Evolutionary conservation across 2,329 filamentous ascomycete species (phyloP).

Genomic region (Curvularia hawaiiensis): DNA sequence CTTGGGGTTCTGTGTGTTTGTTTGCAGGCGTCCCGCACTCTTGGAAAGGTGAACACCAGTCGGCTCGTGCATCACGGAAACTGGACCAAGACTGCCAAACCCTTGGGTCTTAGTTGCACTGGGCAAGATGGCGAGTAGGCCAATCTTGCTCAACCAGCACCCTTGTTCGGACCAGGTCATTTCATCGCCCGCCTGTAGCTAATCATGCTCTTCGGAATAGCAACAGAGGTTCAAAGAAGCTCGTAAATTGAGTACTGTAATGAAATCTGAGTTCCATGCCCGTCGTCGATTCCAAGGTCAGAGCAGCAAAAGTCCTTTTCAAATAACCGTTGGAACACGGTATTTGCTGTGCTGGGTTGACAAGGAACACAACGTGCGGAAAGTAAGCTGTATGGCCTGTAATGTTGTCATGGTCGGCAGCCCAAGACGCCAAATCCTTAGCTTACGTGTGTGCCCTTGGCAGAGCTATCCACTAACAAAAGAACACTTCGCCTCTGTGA

Average conservation of each 20-base stretch:
- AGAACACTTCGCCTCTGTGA: background rate
- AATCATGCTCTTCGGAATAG: background rate
- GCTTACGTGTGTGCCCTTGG: conserved; percentile 6
- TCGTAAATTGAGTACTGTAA: background rate
- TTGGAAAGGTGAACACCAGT: background rate
- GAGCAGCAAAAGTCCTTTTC: background rate
- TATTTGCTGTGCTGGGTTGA: background rate
- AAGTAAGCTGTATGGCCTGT: background rate
- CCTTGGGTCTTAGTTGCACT: conserved; percentile 4
- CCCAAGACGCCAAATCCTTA: conserved; percentile 14
- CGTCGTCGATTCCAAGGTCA: background rate
- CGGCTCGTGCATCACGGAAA: background rate
- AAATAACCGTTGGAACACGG: background rate
- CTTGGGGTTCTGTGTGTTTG: conserved; percentile 3
- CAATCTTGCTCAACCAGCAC: conserved; percentile 1
- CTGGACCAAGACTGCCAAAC: conserved; percentile 8
- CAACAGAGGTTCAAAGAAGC: background rate
- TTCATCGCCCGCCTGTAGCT: background rate
- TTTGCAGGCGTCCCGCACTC: conserved; percentile 7
- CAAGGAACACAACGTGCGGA: background rate
- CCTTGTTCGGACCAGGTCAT: background rate
- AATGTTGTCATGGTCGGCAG: conserved; percentile 5
- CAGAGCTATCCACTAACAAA: background rate
- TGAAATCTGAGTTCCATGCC: background rate
- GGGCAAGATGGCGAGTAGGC: background rate